Percentiles rank a stretch among this genome's conserved stretches.
These are phyloP conservation scores for Bonia amplexicaulis DNA, from an alignment of 176 grass and related monocot species.

Conservation along the genomic window DNA sequence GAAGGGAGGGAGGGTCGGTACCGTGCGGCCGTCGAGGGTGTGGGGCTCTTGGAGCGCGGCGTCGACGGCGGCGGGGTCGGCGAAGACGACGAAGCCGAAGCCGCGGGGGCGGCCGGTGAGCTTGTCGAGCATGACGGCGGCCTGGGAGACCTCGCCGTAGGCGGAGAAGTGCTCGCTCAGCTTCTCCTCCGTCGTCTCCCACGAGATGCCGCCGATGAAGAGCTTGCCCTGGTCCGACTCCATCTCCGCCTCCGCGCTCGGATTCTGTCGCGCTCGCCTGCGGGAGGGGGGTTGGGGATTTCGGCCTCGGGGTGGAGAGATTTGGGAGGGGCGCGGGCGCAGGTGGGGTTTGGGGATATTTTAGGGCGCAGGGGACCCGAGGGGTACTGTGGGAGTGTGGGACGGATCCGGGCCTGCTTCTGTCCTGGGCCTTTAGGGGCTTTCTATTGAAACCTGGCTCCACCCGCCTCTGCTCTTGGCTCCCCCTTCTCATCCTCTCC, in stretches of 20 bases:
- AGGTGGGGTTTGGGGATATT: conserved; percentile 21
- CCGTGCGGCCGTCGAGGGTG: conserved; percentile 87
- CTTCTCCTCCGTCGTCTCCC: conserved; percentile 98
- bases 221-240: conserved; percentile 98
- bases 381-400: not conserved
- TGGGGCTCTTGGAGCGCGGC: conserved; percentile 81
- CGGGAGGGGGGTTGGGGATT: conserved; percentile 33
- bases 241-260: conserved; percentile 50
- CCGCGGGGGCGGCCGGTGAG: conserved; percentile 82
- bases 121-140: conserved; percentile 94
- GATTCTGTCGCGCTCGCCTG: conserved; percentile 7
- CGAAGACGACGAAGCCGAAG: conserved; percentile 95
- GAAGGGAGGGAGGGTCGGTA: conserved; percentile 6
- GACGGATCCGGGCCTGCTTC: too few species aligned
- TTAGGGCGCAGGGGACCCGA: conserved; percentile 17
- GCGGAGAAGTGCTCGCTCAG: conserved; percentile 78
- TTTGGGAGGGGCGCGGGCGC: not conserved
- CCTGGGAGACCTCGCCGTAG: conserved; percentile 79
- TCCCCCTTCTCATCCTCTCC: too few species aligned
- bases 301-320: conserved; percentile 12
- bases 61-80: conserved; percentile 75
- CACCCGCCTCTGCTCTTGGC: too few species aligned
- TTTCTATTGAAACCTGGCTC: too few species aligned
- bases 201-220: conserved; percentile 98
- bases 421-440: too few species aligned